These are phyloP conservation scores for Dimargaris xerosporica DNA, from an alignment of 192 early-diverging fungal species.

Conservation along the genomic window DNA sequence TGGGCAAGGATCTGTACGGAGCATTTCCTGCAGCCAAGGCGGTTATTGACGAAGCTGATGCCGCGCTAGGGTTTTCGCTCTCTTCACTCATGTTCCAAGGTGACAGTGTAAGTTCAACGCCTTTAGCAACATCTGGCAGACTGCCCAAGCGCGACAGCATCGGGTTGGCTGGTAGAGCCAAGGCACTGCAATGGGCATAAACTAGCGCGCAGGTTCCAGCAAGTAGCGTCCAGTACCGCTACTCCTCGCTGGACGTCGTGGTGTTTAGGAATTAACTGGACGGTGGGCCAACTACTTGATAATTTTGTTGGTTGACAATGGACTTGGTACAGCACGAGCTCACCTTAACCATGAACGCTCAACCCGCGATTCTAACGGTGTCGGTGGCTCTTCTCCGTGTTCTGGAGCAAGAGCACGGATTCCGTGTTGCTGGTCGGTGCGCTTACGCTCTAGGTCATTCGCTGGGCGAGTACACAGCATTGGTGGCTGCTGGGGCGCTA, in stretches of 20 bases:
- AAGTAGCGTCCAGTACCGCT: too few species aligned
- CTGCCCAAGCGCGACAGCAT: too few species aligned
- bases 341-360: conserved; percentile 60
- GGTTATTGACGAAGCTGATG: conserved; percentile 84
- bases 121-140: too few species aligned
- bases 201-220: too few species aligned
- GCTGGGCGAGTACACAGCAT: conserved; percentile 79
- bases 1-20: conserved; percentile 80
- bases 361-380: conserved; percentile 84
- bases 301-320: too few species aligned
- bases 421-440: conserved; percentile 51
- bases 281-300: too few species aligned
- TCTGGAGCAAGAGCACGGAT: conserved; percentile 68
- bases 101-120: conserved; percentile 29
- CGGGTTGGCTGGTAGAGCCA: too few species aligned
- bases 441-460: conserved; percentile 82
- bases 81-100: conserved; percentile 79
- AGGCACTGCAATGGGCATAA: too few species aligned
- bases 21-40: conserved; percentile 51
- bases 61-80: conserved; percentile 53
- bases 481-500: conserved; percentile 48
- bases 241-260: too few species aligned
- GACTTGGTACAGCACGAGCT: conserved; percentile 20
- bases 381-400: conserved; percentile 76
- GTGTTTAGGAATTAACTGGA: too few species aligned